Base-by-base conservation (phyloP, 352 stramenopile genomes). In the Blastocystis hominis region DNA sequence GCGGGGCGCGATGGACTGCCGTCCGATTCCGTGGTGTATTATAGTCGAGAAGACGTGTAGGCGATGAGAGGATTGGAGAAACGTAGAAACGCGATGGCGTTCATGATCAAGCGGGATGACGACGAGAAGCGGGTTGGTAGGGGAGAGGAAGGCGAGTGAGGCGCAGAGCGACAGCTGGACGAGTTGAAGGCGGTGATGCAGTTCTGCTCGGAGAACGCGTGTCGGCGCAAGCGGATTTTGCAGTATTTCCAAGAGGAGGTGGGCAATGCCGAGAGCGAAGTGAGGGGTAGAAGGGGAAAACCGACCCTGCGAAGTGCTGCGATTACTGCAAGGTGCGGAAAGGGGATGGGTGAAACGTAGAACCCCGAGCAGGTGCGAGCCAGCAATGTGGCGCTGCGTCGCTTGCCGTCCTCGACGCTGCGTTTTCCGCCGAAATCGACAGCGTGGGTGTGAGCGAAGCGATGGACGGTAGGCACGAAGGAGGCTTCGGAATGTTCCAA, bases 211-310 rank as follows among this genome's bases (percentile, higher is more conserved):
- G 42, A 59, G 13, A 40, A 56, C 42, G 24, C 6, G 4, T 78
- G 68, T 78, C 68, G 68, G 15, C 68, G 68, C 2, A 59, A 61
- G 10, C 40, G 53, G 0, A 17, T 78, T 17, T 13, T 78, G 34
- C 20, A 36, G 10, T 78, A 78, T 24, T 78, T 78, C 68, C 68
- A 78, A 46, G 68, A 78, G 42, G n/a, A 55, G n/a, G 68, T 78
- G 30, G 36, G 24, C 0, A 4, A 3, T 78, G 42, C 20, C 3
- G 2, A 40, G 0, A 6, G 2, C 38, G 24, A 0, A 30, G 38
- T 78, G 42, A 78, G 6, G 30, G 4, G 40, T 34, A 78, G 68
- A 78, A 56, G 68, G 5, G 34, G 24, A 13, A 13, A 3, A 55
- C 24, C 46, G 68, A 78, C 15, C 46, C 24, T 20, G 34, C 9